A percentile compares a stretch with the other conserved stretches of the same genome.
These are phyloP conservation scores for Zymoseptoria ardabiliae DNA, from an alignment of 2,329 filamentous ascomycete genomes.

Conservation along the genomic window DNA sequence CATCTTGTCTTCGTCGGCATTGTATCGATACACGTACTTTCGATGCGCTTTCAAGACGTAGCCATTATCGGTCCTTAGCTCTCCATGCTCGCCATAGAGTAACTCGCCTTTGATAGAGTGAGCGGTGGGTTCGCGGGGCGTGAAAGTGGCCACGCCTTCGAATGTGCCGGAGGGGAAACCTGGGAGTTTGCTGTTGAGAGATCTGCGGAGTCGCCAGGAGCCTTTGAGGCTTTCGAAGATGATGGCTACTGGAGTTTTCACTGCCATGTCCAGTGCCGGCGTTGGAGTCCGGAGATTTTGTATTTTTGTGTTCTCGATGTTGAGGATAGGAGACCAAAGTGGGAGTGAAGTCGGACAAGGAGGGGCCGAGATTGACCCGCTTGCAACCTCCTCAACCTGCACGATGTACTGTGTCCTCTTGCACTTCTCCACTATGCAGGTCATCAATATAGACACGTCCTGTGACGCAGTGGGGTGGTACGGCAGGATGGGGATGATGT, in stretches of 20 bases:
- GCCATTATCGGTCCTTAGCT: slow-evolving; percentile 31
- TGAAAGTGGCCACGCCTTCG: slow-evolving; percentile 30
- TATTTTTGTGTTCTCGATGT: neutral
- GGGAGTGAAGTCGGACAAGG: neutral
- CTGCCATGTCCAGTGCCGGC: slow-evolving; percentile 5
- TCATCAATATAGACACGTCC: neutral
- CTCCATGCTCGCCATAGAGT: slow-evolving; percentile 30
- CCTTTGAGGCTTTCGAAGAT: slow-evolving; percentile 30
- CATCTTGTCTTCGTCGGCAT: slow-evolving; percentile 53
- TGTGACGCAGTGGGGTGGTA: no score
- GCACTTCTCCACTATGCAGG: neutral
- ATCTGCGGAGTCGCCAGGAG: slow-evolving; percentile 28
- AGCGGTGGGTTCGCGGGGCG: slow-evolving; percentile 23
- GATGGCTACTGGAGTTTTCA: slow-evolving; percentile 16
- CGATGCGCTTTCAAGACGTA: slow-evolving; percentile 52
- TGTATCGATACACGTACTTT: slow-evolving; percentile 68
- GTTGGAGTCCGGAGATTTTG: neutral
- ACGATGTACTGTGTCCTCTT: neutral
- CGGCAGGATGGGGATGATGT: neutral
- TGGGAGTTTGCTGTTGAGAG: slow-evolving; percentile 26
- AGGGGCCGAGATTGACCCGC: neutral
- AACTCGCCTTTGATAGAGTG: slow-evolving; percentile 25
- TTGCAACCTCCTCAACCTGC: neutral
- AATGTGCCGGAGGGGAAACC: slow-evolving; percentile 32
- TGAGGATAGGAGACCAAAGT: neutral